phyloP scores from a whole-genome alignment of 2,329 filamentous ascomycete species.

The Colletotrichum euphorbiae region DNA sequence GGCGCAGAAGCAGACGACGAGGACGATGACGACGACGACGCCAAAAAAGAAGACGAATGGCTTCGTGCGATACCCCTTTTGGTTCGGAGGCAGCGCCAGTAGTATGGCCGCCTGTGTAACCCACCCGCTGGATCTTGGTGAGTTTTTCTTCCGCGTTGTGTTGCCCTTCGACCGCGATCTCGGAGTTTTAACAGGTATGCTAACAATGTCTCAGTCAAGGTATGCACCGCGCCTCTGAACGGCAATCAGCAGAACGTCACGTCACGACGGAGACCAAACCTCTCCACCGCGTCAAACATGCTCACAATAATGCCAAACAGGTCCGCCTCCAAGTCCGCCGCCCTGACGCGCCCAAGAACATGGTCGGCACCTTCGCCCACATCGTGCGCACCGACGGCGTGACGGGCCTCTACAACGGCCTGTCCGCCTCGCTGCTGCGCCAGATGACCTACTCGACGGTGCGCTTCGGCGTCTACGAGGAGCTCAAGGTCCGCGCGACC shows the following conservation, averaged over 20 bases:
- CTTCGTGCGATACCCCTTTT: constrained; percentile 78
- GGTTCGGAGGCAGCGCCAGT: constrained; percentile 96
- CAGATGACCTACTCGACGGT: constrained; percentile 97
- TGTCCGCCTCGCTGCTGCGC: constrained; percentile 91
- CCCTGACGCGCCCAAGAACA: constrained; percentile 79
- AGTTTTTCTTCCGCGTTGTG: constrained; percentile 49
- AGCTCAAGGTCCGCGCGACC: constrained; percentile 80
- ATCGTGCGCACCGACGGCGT: constrained; percentile 81
- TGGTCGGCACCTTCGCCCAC: constrained; percentile 87
- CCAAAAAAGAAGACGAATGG: constrained; percentile 53
- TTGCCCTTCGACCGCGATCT: neutral
- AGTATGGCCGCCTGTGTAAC: constrained; percentile 92
- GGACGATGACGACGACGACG: constrained; percentile 45
- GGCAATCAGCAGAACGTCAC: neutral
- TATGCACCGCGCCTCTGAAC: constrained; percentile 35
- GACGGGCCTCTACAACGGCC: constrained; percentile 87
- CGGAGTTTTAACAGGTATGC: constrained; percentile 22
- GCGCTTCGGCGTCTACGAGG: constrained; percentile 96
- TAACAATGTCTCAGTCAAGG: constrained; percentile 61
- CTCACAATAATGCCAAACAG: constrained; percentile 53
- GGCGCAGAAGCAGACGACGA: constrained; percentile 33
- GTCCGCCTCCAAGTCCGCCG: constrained; percentile 89
- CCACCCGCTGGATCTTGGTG: constrained; percentile 92
- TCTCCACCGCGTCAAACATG: neutral
- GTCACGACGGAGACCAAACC: neutral